These are phyloP conservation scores for Coprinopsis strossmayeri DNA, from an alignment of 768 basidiomycete genomes.

Conservation along the genomic window DNA sequence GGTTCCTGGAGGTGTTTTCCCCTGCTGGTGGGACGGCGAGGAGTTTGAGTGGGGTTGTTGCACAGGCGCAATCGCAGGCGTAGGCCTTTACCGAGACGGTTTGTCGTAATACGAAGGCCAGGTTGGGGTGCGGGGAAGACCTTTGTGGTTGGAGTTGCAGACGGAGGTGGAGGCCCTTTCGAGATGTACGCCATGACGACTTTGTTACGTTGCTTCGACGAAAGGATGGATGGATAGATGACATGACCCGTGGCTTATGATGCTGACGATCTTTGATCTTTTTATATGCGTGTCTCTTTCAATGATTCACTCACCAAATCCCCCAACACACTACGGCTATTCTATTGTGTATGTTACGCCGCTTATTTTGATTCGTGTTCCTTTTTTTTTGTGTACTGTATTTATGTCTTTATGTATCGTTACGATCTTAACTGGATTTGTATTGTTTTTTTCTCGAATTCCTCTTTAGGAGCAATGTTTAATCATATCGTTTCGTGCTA, in stretches of 20 bases:
- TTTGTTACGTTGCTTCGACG: background rate
- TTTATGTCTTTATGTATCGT: too few species aligned
- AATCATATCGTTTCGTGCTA: too few species aligned
- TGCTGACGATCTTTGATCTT: background rate
- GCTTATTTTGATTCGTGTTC: too few species aligned
- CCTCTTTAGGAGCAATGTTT: too few species aligned
- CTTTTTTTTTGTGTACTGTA: too few species aligned
- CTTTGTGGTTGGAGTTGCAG: background rate
- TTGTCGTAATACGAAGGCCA: background rate
- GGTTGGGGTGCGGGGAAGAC: background rate
- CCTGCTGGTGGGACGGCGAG: background rate
- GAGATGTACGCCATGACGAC: background rate
- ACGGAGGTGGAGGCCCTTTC: background rate
- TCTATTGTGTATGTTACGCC: too few species aligned
- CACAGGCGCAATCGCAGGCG: too few species aligned
- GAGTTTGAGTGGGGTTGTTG: background rate
- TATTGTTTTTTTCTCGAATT: too few species aligned
- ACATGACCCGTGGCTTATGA: background rate
- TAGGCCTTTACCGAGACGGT: too few species aligned
- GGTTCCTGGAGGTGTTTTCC: conserved; percentile 5
- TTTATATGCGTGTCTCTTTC: background rate
- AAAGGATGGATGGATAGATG: background rate
- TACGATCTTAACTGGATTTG: too few species aligned
- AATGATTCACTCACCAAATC: too few species aligned
- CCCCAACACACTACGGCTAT: too few species aligned